Conservation (phyloP, 768 basidiomycete genomes). For the Trametes gibbosa region DNA sequence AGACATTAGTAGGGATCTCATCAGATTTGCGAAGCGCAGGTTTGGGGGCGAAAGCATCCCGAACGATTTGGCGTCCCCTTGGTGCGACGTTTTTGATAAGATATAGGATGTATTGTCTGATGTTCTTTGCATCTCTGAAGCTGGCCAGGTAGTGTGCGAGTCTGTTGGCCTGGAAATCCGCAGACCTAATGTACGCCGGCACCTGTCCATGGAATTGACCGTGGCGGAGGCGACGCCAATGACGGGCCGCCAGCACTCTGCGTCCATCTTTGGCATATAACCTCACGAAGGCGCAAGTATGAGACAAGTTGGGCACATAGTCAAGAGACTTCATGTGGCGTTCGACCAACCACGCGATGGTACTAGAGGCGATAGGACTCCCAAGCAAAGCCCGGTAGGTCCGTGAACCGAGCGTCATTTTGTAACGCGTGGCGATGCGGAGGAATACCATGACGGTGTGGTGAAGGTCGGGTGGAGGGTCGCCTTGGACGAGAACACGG, state of each 20-base stretch:
- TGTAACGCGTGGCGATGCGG: background rate
- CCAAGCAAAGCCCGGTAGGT: conserved; percentile 1
- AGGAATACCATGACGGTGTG: background rate
- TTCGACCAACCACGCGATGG: background rate
- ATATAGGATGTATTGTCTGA: background rate
- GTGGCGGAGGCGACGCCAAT: conserved; percentile 5
- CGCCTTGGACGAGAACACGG: conserved; percentile 4
- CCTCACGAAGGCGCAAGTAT: conserved; percentile 3
- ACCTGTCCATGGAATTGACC: conserved; percentile 1
- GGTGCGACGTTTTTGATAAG: background rate
- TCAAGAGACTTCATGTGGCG: background rate
- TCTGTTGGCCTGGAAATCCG: background rate
- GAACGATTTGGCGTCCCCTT: background rate
- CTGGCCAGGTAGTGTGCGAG: conserved; percentile 3
- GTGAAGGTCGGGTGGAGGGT: background rate
- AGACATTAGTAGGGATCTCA: background rate
- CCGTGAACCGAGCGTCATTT: background rate
- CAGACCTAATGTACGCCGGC: background rate
- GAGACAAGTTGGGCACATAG: conserved; percentile 5
- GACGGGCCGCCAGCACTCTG: background rate
- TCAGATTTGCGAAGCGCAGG: background rate
- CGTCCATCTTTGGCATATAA: background rate
- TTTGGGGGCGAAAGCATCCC: background rate
- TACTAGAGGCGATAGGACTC: background rate
- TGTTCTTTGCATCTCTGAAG: background rate